Evolutionary conservation across 257 asterid genomes (phyloP).

Genomic region (Nyctanthes arbortristis): DNA sequence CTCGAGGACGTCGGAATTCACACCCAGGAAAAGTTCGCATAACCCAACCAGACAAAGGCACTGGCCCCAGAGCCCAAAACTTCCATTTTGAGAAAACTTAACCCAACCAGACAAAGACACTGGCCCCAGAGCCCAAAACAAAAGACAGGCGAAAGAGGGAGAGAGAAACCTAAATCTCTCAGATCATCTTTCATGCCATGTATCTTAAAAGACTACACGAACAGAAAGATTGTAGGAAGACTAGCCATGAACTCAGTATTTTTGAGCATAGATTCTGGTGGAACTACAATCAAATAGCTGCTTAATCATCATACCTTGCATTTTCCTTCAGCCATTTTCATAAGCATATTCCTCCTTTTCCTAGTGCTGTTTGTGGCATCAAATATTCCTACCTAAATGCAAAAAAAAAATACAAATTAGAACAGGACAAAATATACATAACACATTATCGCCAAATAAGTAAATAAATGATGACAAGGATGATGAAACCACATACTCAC

Average conservation of each 20-base stretch:
- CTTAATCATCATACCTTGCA: constrained; percentile 71
- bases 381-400: constrained; percentile 86
- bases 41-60: background rate
- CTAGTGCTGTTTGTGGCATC: constrained; percentile 97
- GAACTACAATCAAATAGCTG: constrained; percentile 8
- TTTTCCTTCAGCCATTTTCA: constrained; percentile 94
- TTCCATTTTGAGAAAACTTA: background rate
- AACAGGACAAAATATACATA: constrained; percentile 18
- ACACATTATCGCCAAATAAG: constrained; percentile 21
- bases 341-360: constrained; percentile 91
- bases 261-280: background rate
- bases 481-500: constrained; percentile 40
- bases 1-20: background rate
- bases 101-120: background rate
- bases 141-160: background rate
- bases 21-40: background rate
- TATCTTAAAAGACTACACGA: constrained; percentile 8
- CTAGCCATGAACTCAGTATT: background rate
- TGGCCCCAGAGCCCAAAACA: background rate
- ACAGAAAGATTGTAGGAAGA: background rate
- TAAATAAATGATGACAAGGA: background rate
- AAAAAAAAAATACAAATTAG: constrained; percentile 28
- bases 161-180: background rate
- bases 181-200: constrained; percentile 15
- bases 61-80: constrained; percentile 1